Evolutionary conservation across 768 basidiomycete genomes (phyloP).

Genomic region (Boletus speciosus): DNA sequence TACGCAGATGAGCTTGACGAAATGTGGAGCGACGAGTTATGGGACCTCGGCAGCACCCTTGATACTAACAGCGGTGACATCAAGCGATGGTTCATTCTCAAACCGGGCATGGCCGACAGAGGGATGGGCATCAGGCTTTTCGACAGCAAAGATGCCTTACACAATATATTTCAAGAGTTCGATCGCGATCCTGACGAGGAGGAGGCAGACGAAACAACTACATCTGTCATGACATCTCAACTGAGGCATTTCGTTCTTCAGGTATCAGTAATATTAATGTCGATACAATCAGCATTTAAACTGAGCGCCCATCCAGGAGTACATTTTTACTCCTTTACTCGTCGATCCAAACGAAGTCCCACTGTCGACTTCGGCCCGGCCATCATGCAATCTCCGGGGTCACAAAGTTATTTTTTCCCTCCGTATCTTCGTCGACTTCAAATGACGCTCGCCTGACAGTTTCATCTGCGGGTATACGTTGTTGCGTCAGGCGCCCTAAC

Average conservation of each 20-base stretch:
- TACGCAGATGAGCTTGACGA: slow-evolving; percentile 95
- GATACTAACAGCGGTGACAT: slow-evolving; percentile 31
- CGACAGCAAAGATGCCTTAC: slow-evolving; percentile 67
- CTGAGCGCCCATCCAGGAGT: slow-evolving; percentile 58
- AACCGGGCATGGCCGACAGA: slow-evolving; percentile 96
- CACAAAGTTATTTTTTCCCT: slow-evolving; percentile 50
- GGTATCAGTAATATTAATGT: slow-evolving; percentile 40
- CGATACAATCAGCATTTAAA: slow-evolving; percentile 1
- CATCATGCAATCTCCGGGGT: slow-evolving; percentile 36
- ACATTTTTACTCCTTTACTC: slow-evolving; percentile 73
- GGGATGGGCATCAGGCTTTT: slow-evolving; percentile 95
- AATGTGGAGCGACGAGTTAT: slow-evolving; percentile 88
- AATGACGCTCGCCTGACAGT: slow-evolving; percentile 46
- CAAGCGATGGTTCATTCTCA: slow-evolving; percentile 85
- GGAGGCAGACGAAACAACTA: slow-evolving; percentile 40
- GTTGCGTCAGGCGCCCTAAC: slow-evolving; percentile 72
- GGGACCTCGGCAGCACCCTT: slow-evolving; percentile 71
- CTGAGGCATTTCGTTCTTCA: slow-evolving; percentile 95
- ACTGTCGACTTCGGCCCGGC: slow-evolving; percentile 15
- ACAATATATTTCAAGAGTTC: slow-evolving; percentile 76
- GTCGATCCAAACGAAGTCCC: slow-evolving; percentile 59
- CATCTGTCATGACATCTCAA: slow-evolving; percentile 76
- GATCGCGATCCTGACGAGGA: slow-evolving; percentile 58
- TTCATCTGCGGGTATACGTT: slow-evolving; percentile 90
- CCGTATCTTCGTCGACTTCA: neutral